phyloP scores from a whole-genome alignment of 2,329 filamentous ascomycete genomes.

The Cercospora zeae-maydis region DNA sequence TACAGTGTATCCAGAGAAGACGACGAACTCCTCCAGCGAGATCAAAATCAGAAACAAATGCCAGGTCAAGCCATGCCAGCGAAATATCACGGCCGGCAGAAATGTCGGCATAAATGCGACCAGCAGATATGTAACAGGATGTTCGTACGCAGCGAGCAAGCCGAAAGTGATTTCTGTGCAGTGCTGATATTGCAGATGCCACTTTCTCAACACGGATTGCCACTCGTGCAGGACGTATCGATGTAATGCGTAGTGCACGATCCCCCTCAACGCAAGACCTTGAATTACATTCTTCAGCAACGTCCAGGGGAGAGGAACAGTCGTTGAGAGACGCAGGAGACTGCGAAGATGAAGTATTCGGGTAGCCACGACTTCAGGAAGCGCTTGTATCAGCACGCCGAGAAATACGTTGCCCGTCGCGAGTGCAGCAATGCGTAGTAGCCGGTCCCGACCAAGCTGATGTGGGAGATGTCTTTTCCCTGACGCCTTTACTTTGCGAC shows the following conservation, averaged over 20 bases:
- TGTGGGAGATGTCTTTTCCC: conserved; percentile 51
- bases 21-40: conserved; percentile 63
- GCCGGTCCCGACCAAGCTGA: conserved; percentile 40
- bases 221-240: conserved; percentile 59
- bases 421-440: conserved; percentile 53
- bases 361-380: conserved; percentile 54
- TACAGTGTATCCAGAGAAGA: conserved; percentile 65
- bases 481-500: conserved; percentile 65
- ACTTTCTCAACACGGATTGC: conserved; percentile 31
- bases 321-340: conserved; percentile 56
- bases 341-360: conserved; percentile 52
- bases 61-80: conserved; percentile 70
- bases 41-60: conserved; percentile 61
- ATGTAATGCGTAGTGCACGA: conserved; percentile 71
- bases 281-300: conserved; percentile 54
- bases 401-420: conserved; percentile 55
- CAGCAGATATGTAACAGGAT: conserved; percentile 62
- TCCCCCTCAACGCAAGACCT: conserved; percentile 57
- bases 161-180: conserved; percentile 56
- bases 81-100: conserved; percentile 61
- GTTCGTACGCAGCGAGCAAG: conserved; percentile 63
- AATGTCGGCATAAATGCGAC: conserved; percentile 63
- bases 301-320: conserved; percentile 56
- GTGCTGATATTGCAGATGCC: conserved; percentile 59
- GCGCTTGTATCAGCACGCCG: conserved; percentile 52